Evolutionary conservation across 345 rosid genomes (phyloP).

Genomic region (Eucalyptus cloeziana): DNA sequence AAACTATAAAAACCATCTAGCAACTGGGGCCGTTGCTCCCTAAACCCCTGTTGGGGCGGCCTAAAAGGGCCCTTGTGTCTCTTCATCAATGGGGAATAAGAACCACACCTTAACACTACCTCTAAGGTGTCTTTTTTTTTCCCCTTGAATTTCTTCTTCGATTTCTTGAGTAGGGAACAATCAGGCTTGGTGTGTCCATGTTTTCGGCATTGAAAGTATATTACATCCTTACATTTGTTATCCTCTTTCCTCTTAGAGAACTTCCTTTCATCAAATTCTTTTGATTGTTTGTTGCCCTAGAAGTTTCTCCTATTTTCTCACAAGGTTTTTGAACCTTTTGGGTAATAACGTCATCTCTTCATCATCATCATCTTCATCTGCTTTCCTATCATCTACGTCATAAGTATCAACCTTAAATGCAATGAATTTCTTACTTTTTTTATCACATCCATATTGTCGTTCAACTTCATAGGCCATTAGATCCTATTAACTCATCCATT

Average conservation of each 20-base stretch:
- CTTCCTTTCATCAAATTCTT: too few species aligned
- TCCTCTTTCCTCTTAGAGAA: too few species aligned
- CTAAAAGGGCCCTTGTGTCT: too few species aligned
- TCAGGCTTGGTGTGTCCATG: background rate
- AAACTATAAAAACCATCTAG: too few species aligned
- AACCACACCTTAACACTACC: background rate
- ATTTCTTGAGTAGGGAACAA: background rate
- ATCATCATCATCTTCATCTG: background rate
- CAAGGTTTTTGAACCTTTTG: too few species aligned
- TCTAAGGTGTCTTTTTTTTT: background rate
- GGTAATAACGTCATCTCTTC: too few species aligned
- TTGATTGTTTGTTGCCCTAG: too few species aligned
- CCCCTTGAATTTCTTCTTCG: background rate
- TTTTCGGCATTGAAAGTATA: background rate
- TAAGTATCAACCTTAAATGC: background rate
- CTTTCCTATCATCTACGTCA: background rate
- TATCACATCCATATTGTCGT: too few species aligned
- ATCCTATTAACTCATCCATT: background rate
- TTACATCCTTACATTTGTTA: background rate
- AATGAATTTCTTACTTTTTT: too few species aligned
- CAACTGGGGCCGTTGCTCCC: accelerated
- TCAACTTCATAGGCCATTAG: background rate
- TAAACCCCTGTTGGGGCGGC: accelerated
- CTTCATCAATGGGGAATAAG: too few species aligned
- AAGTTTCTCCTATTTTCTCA: too few species aligned